phyloP scores from a whole-genome alignment of 805 yeast genomes.

The Nakazawaea pomicola region DNA sequence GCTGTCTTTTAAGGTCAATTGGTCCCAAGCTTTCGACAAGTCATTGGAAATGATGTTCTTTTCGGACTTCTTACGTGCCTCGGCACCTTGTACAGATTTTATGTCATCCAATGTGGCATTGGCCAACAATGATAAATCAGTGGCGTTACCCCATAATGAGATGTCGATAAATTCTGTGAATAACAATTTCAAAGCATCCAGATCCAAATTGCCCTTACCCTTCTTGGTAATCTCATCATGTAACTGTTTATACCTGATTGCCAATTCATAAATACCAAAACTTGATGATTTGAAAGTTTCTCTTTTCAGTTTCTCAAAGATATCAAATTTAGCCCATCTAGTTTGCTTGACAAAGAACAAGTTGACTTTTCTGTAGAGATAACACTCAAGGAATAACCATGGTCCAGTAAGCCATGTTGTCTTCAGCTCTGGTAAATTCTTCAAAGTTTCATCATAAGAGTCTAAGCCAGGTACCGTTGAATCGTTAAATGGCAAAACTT shows the following conservation, averaged over 20 bases:
- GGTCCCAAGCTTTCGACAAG: slow-evolving; percentile 60
- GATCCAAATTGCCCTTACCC: slow-evolving; percentile 14
- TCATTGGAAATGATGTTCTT: slow-evolving; percentile 77
- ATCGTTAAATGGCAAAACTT: slow-evolving; percentile 39
- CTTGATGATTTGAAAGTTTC: slow-evolving; percentile 71
- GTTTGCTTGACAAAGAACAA: slow-evolving; percentile 32
- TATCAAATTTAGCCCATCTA: slow-evolving; percentile 58
- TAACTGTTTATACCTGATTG: slow-evolving; percentile 52
- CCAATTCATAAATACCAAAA: slow-evolving; percentile 76
- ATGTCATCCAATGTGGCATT: slow-evolving; percentile 88
- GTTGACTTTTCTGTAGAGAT: slow-evolving; percentile 67
- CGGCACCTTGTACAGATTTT: slow-evolving; percentile 86
- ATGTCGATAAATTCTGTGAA: slow-evolving; percentile 84
- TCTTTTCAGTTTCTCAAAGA: slow-evolving; percentile 67
- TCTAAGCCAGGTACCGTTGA: slow-evolving; percentile 37
- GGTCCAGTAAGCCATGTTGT: slow-evolving; percentile 79
- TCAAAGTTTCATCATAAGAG: slow-evolving; percentile 55
- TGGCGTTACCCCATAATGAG: slow-evolving; percentile 97
- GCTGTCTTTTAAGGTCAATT: slow-evolving; percentile 27
- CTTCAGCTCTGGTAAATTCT: slow-evolving; percentile 13
- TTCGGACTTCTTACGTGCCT: slow-evolving; percentile 76
- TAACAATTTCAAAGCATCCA: slow-evolving; percentile 44
- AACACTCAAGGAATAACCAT: slow-evolving; percentile 87
- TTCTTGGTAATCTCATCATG: slow-evolving; percentile 21
- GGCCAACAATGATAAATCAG: slow-evolving; percentile 86